phyloP scores from a whole-genome alignment of 1,284 basidiomycete species.

The Apiotrichum domesticum region DNA sequence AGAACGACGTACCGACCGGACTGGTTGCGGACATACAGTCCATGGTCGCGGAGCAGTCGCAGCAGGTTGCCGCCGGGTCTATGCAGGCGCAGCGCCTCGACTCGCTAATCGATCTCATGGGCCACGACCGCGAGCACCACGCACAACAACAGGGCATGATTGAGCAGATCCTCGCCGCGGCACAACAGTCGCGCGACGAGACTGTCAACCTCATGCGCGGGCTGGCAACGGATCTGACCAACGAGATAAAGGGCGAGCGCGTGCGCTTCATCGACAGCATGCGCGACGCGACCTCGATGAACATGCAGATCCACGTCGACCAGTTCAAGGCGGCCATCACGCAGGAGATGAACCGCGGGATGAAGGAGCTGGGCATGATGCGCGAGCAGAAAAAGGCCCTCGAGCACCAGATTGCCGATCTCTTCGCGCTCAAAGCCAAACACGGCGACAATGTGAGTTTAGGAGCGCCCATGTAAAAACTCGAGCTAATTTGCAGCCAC shows the following conservation, averaged over 20 bases:
- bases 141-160: slow-evolving; percentile 48
- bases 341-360: slow-evolving; percentile 52
- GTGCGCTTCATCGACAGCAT: slow-evolving; percentile 81
- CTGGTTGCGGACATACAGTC: slow-evolving; percentile 36
- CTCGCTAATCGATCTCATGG: slow-evolving; percentile 37
- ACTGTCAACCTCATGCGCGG: slow-evolving; percentile 62
- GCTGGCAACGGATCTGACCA: slow-evolving; percentile 66
- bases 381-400: slow-evolving; percentile 65
- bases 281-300: slow-evolving; percentile 79
- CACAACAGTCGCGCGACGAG: slow-evolving; percentile 61
- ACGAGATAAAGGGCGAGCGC: slow-evolving; percentile 74
- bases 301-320: slow-evolving; percentile 75
- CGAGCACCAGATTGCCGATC: slow-evolving; percentile 53
- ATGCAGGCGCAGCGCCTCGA: slow-evolving; percentile 35
- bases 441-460: neutral
- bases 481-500: neutral
- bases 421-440: slow-evolving; percentile 45
- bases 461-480: no score
- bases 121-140: slow-evolving; percentile 33
- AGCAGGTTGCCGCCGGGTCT: slow-evolving; percentile 23
- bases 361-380: slow-evolving; percentile 67
- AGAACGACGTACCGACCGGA: slow-evolving; percentile 7
- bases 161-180: slow-evolving; percentile 51
- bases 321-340: slow-evolving; percentile 48
- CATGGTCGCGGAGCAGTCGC: slow-evolving; percentile 40